Percentiles rank a stretch among this genome's conserved stretches.
These are phyloP conservation scores for Cadophora luteo-olivacea DNA, from an alignment of 2,329 filamentous ascomycete species.

Conservation along the genomic window DNA sequence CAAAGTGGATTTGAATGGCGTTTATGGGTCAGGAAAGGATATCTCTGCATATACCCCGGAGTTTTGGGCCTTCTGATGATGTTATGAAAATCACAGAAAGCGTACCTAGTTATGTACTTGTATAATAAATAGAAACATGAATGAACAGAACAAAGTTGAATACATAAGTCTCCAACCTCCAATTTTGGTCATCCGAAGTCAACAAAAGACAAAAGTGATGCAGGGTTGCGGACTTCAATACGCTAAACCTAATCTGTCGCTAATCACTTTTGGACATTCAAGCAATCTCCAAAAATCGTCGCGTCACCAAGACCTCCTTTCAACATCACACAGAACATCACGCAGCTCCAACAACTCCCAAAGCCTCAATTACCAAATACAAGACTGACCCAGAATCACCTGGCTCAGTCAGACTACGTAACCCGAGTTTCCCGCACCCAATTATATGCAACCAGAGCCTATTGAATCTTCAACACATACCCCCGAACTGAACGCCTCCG, in stretches of 20 bases:
- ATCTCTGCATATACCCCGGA: constrained; percentile 17
- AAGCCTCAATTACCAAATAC: constrained; percentile 19
- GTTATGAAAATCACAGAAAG: constrained; percentile 8
- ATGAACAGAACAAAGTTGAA: not conserved
- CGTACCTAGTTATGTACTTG: constrained; percentile 1
- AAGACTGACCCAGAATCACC: constrained; percentile 44
- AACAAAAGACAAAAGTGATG: not conserved
- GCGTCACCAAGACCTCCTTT: constrained; percentile 22
- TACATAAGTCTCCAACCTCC: not conserved
- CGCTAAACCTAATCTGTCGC: not conserved
- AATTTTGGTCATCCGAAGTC: not conserved
- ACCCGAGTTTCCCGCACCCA: constrained; percentile 44
- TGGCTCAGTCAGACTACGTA: constrained; percentile 44
- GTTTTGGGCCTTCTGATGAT: constrained; percentile 14
- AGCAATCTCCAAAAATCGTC: constrained; percentile 24
- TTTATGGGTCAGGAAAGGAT: constrained; percentile 14
- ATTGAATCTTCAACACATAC: constrained; percentile 53
- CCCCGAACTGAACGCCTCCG: constrained; percentile 48
- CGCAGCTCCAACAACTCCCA: constrained; percentile 23
- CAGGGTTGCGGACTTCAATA: too few relatives aligned
- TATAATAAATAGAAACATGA: constrained; percentile 2
- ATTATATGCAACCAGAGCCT: constrained; percentile 71
- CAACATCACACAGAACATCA: constrained; percentile 24
- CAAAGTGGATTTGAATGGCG: not conserved
- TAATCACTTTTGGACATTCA: constrained; percentile 9